A percentile compares a stretch with the other conserved stretches of the same genome.
phyloP scores from a whole-genome alignment of 2,329 filamentous ascomycete genomes.

The Bipolaris oryzae region DNA sequence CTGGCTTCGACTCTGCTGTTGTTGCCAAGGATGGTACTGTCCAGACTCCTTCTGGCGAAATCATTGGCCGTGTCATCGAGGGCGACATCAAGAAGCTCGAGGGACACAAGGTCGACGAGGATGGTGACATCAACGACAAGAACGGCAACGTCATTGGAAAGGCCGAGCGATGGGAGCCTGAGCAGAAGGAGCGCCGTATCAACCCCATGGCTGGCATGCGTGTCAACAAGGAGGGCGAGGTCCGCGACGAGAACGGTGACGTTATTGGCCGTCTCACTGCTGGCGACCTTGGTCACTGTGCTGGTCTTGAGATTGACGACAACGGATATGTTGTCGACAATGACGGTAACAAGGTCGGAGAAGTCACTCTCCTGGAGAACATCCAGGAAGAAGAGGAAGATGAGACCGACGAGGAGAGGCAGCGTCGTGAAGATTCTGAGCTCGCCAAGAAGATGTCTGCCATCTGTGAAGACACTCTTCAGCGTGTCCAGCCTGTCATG shows the following conservation, averaged over 20 bases:
- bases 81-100: constrained; percentile 59
- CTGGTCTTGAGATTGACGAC: constrained; percentile 60
- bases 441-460: constrained; percentile 76
- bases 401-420: constrained; percentile 54
- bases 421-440: constrained; percentile 69
- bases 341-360: constrained; percentile 67
- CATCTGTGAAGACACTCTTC: constrained; percentile 78
- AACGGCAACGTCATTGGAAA: constrained; percentile 60
- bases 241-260: constrained; percentile 59
- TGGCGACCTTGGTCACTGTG: constrained; percentile 59
- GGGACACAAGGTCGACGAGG: constrained; percentile 58
- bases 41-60: constrained; percentile 52
- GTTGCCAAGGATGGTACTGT: constrained; percentile 65
- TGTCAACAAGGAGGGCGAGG: constrained; percentile 61
- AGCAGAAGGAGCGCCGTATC: constrained; percentile 60
- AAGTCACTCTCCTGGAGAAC: constrained; percentile 67
- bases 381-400: constrained; percentile 63
- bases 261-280: constrained; percentile 57
- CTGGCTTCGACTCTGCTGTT: constrained; percentile 62
- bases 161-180: constrained; percentile 60
- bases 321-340: constrained; percentile 60
- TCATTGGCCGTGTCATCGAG: constrained; percentile 58
- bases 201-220: constrained; percentile 65
- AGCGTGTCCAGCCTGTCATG: constrained; percentile 83
- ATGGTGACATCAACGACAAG: constrained; percentile 60